These are phyloP conservation scores for Akanthomyces lecanii DNA, from an alignment of 2,329 filamentous ascomycete genomes.

Conservation along the genomic window DNA sequence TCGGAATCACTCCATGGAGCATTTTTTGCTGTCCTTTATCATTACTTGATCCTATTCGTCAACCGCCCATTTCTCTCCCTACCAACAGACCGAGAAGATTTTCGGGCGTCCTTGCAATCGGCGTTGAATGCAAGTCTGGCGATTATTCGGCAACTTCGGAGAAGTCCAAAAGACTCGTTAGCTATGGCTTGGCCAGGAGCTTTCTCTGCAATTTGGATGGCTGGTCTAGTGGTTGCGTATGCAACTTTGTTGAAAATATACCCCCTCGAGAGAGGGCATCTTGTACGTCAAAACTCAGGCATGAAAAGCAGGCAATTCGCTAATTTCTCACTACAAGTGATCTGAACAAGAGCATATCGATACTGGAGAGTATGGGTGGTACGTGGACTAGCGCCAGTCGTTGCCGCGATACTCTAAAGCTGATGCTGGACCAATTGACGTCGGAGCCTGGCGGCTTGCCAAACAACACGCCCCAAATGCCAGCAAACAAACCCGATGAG, in stretches of 20 bases:
- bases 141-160: conserved; percentile 25
- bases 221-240: conserved; percentile 33
- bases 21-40: conserved; percentile 30
- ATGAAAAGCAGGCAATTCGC: not conserved
- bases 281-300: not conserved
- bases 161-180: conserved; percentile 19
- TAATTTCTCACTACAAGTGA: not conserved
- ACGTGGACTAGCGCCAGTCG: conserved; percentile 3
- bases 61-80: conserved; percentile 34
- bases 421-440: conserved; percentile 1
- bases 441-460: not conserved
- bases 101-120: conserved; percentile 29
- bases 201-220: conserved; percentile 34
- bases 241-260: conserved; percentile 30
- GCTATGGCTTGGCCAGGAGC: conserved; percentile 34
- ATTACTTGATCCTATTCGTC: conserved; percentile 31
- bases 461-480: not conserved
- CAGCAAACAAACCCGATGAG: not conserved
- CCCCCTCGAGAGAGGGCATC: conserved; percentile 21
- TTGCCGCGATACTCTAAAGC: conserved; percentile 1
- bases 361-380: not conserved
- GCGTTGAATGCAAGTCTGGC: conserved; percentile 27
- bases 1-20: conserved; percentile 11
- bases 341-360: not conserved
- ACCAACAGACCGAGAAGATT: conserved; percentile 25